phyloP scores from a whole-genome alignment of 108 stramenopile genomes.

The Epipyxis sp. region DNA sequence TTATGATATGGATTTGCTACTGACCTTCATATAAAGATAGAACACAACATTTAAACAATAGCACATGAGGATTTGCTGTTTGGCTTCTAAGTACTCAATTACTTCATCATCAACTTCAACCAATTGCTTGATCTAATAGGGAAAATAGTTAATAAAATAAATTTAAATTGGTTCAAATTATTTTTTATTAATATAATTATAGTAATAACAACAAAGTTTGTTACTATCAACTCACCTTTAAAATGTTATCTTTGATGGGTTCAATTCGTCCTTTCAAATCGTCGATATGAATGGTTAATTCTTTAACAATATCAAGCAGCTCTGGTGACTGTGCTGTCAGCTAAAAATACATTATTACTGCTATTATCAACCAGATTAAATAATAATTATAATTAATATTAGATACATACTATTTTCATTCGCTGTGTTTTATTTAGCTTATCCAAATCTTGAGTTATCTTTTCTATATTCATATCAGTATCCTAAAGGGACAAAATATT shows the following conservation, averaged over 20 bases:
- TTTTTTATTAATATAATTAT: background rate
- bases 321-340: constrained; percentile 57
- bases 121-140: background rate
- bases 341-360: too few relatives aligned
- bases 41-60: constrained; percentile 55
- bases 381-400: too few relatives aligned
- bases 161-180: constrained; percentile 14
- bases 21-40: constrained; percentile 60
- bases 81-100: constrained; percentile 40
- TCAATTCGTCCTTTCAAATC: constrained; percentile 48
- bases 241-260: constrained; percentile 33
- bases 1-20: too few relatives aligned
- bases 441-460: too few relatives aligned
- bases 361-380: too few relatives aligned
- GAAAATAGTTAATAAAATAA: background rate
- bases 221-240: constrained; percentile 28
- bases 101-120: constrained; percentile 36
- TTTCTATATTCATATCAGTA: too few relatives aligned
- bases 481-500: too few relatives aligned
- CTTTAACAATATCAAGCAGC: constrained; percentile 46
- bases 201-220: background rate
- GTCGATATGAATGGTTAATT: constrained; percentile 38
- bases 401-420: too few relatives aligned
- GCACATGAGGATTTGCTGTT: constrained; percentile 55
- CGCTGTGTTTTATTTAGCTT: too few relatives aligned